Conservation (phyloP, 371 early-diverging fungal species). For the Syncephalastrum contaminatum region DNA sequence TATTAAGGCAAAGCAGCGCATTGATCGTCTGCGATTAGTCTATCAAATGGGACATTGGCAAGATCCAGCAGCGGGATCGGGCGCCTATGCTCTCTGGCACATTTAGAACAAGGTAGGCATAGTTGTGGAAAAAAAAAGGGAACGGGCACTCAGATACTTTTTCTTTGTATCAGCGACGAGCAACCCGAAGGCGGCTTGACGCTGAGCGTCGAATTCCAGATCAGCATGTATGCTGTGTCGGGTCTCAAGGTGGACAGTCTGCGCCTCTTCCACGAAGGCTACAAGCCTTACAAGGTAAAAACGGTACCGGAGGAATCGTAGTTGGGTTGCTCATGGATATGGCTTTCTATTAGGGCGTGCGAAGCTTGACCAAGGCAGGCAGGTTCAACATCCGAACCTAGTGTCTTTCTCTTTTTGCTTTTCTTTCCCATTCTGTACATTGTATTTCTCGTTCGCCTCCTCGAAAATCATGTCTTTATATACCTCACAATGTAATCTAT, state of each 20-base stretch:
- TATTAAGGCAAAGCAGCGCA: not conserved
- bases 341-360: conserved; percentile 53
- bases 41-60: conserved; percentile 70
- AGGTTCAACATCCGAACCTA: conserved; percentile 72
- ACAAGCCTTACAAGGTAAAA: conserved; percentile 78
- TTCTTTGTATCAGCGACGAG: conserved; percentile 34
- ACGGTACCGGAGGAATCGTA: not conserved
- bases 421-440: too few species aligned
- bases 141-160: not conserved
- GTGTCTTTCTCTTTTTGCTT: too few species aligned
- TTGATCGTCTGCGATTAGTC: conserved; percentile 21
- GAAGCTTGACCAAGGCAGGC: conserved; percentile 74
- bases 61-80: conserved; percentile 55
- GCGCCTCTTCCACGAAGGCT: conserved; percentile 73
- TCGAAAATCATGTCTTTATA: too few species aligned
- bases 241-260: conserved; percentile 78
- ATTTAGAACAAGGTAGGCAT: conserved; percentile 48
- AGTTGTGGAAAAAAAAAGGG: not conserved
- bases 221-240: conserved; percentile 72
- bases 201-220: conserved; percentile 67
- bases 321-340: not conserved
- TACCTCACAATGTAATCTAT: too few species aligned
- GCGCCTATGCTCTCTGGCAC: conserved; percentile 66
- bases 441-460: too few species aligned
- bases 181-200: conserved; percentile 57